Conservation (phyloP, 139 green algal genomes). For the Bryopsis sp. region DNA sequence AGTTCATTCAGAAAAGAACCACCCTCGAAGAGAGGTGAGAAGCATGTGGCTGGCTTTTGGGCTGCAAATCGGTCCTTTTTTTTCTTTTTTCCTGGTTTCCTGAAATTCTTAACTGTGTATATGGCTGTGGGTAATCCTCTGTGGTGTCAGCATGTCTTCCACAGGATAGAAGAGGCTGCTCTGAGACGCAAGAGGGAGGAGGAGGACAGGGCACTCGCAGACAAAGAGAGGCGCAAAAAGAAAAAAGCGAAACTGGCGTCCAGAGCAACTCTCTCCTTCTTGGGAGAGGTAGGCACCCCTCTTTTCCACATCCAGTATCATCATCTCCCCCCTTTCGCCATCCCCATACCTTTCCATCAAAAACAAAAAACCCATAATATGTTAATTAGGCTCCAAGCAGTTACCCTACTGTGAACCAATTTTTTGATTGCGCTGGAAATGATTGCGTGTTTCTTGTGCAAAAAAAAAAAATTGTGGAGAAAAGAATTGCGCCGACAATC, state of each 20-base stretch:
- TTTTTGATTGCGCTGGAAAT: background rate
- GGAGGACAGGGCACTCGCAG: conserved; percentile 28
- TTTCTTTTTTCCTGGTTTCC: too few relatives aligned
- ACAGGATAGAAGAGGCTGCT: conserved; percentile 13
- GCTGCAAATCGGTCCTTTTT: too few relatives aligned
- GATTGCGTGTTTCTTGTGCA: background rate
- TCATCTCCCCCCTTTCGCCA: background rate
- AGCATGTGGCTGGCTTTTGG: background rate
- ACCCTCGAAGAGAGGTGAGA: conserved; percentile 54
- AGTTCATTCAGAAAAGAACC: conserved; percentile 78
- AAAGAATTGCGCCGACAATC: background rate
- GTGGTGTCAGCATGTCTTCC: too few relatives aligned
- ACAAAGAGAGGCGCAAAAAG: conserved; percentile 24
- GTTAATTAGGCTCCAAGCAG: background rate
- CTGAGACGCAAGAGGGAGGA: conserved; percentile 24
- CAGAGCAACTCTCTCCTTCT: conserved; percentile 73
- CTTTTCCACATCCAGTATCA: background rate
- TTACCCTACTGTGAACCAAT: background rate
- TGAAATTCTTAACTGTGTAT: too few relatives aligned
- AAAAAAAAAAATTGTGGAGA: background rate
- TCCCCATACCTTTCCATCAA: background rate
- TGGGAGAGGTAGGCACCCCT: conserved; percentile 19
- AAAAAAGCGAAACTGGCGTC: conserved; percentile 29
- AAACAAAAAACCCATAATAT: background rate
- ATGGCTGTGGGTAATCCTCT: too few relatives aligned